Evolutionary conservation across 148 eudicot species (phyloP), one percentile per base, ranked within the genome.

Genomic region (Suaeda aralocaspica): DNA sequence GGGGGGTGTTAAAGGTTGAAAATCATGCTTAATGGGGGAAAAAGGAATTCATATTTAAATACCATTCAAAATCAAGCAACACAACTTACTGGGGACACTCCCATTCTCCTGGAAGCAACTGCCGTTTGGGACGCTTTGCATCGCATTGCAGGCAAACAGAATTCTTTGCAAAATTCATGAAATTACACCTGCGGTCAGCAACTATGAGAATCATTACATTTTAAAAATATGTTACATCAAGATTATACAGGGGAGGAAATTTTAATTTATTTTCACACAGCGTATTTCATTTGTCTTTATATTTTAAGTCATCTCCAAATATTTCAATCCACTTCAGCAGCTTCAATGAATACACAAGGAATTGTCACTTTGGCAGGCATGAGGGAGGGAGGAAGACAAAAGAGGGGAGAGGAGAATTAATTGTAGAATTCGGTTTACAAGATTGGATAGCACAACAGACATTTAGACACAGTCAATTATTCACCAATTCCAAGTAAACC

Each of bases 51-150:
- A n/a, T n/a, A n/a, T n/a, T n/a, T n/a, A n/a, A n/a, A n/a, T n/a
- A n/a, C n/a, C n/a, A n/a, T n/a, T n/a, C n/a, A n/a, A n/a, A n/a
- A n/a, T 61, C 34, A 10, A 36, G 18, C 67, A 61, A 8, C 41
- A 57, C 50, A 46, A 86, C 95, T 85, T 84, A 94, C 98, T 94
- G 88, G 5, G 98, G 96, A 79, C 98, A 94, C 79, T 94, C 98
- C 98, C 98, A 94, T 86, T 94, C 98, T 79, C 98, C 98, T 25
- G 96, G 98, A 86, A 88, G 98, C 82, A 94, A 81, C 83, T 94
- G 88, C 74, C 97, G 83, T 83, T 94, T 87, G 49, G 98, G 98
- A 70, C 97, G 98, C 57, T 83, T 91, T 58, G 89, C 95, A 89
- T 94, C 98, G 83, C 98, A 94, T 74, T 94, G 97, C 72, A 91